Percentiles rank a stretch among this genome's conserved stretches.
These are phyloP conservation scores for Vitis rupestris DNA, from an alignment of 164 flowering plant species.

Conservation along the genomic window DNA sequence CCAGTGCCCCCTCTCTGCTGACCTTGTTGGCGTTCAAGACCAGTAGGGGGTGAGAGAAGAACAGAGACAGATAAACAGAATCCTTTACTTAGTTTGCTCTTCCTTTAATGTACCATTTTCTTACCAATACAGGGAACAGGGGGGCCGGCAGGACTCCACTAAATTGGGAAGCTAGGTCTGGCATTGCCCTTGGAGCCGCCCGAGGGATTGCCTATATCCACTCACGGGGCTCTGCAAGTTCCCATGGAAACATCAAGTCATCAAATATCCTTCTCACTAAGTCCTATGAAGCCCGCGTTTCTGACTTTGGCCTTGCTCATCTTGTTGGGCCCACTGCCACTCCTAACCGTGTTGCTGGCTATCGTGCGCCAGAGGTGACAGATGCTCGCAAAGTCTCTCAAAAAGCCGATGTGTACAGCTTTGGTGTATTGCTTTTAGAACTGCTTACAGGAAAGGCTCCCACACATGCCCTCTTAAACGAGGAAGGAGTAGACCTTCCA, in stretches of 20 bases:
- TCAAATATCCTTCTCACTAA: slow-evolving; percentile 80
- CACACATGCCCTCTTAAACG: slow-evolving; percentile 60
- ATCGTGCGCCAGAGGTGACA: slow-evolving; percentile 91
- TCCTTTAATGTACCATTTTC: not conserved
- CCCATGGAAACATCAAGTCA: slow-evolving; percentile 92
- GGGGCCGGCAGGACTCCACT: slow-evolving; percentile 81
- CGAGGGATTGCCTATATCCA: slow-evolving; percentile 75
- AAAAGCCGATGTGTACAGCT: slow-evolving; percentile 93
- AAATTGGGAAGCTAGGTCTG: slow-evolving; percentile 77
- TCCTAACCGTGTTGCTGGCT: slow-evolving; percentile 75
- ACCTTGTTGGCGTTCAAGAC: not conserved
- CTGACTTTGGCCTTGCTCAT: slow-evolving; percentile 80
- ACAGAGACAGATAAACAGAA: not conserved
- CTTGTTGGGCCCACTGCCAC: slow-evolving; percentile 52
- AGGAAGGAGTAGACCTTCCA: slow-evolving; percentile 90
- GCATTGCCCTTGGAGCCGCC: slow-evolving; percentile 84
- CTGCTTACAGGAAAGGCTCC: slow-evolving; percentile 89
- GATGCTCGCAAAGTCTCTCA: slow-evolving; percentile 73
- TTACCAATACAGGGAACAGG: slow-evolving; percentile 52
- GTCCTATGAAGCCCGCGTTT: slow-evolving; percentile 67
- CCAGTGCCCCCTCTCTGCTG: not conserved
- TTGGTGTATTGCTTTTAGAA: slow-evolving; percentile 80
- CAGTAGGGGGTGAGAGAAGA: too few relatives aligned
- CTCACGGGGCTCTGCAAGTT: slow-evolving; percentile 45
- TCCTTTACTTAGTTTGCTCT: not conserved